Conservation (phyloP, 129 eudicot genomes). For the Solidago caesia region DNA sequence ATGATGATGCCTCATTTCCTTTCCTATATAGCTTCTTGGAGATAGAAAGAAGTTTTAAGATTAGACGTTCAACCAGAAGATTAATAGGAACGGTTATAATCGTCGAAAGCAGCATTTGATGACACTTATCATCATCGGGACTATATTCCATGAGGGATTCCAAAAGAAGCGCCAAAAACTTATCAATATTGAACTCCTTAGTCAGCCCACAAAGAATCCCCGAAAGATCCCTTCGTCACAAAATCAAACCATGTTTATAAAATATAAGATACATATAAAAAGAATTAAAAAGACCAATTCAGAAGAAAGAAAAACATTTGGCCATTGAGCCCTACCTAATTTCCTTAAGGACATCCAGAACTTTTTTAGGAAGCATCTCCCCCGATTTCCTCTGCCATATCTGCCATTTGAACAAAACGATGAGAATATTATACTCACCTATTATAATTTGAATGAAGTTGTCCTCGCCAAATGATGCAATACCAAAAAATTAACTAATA, state of each 20-base stretch:
- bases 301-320: not conserved
- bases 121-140: conserved; percentile 54
- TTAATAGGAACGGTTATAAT: conserved; percentile 56
- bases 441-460: not conserved
- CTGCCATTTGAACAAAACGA: conserved; percentile 39
- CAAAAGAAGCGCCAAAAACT: conserved; percentile 59
- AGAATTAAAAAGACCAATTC: not conserved
- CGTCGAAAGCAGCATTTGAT: conserved; percentile 42
- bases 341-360: conserved; percentile 52
- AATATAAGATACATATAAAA: not conserved
- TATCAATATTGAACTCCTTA: conserved; percentile 76
- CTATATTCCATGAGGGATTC: conserved; percentile 72
- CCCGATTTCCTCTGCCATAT: conserved; percentile 63
- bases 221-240: conserved; percentile 57
- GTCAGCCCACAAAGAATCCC: conserved; percentile 56
- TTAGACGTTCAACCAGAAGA: conserved; percentile 39
- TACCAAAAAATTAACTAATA: not conserved
- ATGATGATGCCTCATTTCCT: conserved; percentile 35
- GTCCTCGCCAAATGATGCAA: conserved; percentile 9
- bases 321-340: conserved; percentile 45
- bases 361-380: conserved; percentile 79
- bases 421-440: not conserved
- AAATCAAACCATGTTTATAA: conserved; percentile 23
- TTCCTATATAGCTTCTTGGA: conserved; percentile 46
- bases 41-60: conserved; percentile 55